Conservation (phyloP, 768 basidiomycete genomes). For the Tylopilus rubrobrunneus region DNA sequence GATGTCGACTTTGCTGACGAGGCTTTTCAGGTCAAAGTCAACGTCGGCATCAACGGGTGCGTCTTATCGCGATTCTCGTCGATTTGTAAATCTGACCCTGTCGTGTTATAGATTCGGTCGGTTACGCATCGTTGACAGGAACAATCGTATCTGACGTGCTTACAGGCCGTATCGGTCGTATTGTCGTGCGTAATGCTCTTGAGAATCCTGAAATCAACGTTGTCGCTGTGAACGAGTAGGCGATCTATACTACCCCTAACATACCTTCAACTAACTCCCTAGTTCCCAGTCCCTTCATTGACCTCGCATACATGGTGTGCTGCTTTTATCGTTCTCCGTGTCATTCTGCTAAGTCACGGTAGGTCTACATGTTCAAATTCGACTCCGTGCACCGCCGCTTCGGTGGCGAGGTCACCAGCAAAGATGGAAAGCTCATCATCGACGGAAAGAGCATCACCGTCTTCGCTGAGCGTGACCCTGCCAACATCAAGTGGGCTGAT, state of each 20-base stretch:
- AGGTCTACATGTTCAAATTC: slow-evolving; percentile 99
- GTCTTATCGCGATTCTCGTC: slow-evolving; percentile 19
- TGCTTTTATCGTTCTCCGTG: not conserved
- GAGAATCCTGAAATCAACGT: slow-evolving; percentile 72
- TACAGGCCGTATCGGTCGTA: slow-evolving; percentile 95
- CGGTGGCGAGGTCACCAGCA: slow-evolving; percentile 76
- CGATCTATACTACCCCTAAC: slow-evolving; percentile 5
- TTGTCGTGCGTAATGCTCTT: slow-evolving; percentile 94
- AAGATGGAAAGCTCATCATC: slow-evolving; percentile 88
- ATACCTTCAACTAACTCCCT: slow-evolving; percentile 3
- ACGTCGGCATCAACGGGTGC: slow-evolving; percentile 97
- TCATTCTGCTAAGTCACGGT: slow-evolving; percentile 2
- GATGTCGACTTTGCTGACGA: slow-evolving; percentile 1
- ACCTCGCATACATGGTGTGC: slow-evolving; percentile 91
- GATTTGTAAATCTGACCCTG: slow-evolving; percentile 13
- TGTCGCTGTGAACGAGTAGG: slow-evolving; percentile 93
- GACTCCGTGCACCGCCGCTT: slow-evolving; percentile 92
- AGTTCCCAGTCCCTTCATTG: slow-evolving; percentile 83
- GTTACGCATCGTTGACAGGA: slow-evolving; percentile 20
- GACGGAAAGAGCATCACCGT: slow-evolving; percentile 74
- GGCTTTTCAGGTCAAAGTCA: slow-evolving; percentile 65
- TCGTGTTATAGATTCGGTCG: slow-evolving; percentile 60
- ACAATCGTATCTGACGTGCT: slow-evolving; percentile 13
- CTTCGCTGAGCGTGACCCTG: slow-evolving; percentile 84
- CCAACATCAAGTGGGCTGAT: slow-evolving; percentile 76